Base-by-base conservation (phyloP, 2,329 filamentous ascomycete species). In the Ascochyta rabiei region DNA sequence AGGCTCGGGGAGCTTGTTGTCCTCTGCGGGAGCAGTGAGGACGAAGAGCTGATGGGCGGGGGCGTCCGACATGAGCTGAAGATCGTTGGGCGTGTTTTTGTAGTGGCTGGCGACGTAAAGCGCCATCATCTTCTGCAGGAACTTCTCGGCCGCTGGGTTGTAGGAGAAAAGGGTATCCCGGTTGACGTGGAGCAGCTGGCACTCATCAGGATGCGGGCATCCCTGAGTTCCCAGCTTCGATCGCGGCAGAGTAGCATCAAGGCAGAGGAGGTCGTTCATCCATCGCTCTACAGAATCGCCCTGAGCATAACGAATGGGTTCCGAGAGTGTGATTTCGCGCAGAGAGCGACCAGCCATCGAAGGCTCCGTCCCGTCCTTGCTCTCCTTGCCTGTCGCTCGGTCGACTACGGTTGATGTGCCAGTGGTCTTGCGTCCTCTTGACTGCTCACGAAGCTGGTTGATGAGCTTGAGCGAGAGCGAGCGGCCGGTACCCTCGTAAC, bases 21-120 rank as follows among this genome's bases (percentile, higher is more conserved):
- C 87, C 62, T 93, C 90, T 3, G 89, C 83, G 0, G 95, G 93
- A 2, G 93, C 89, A 2, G 96, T 91, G 21, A 99, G 85, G 9
- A 98, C 95, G 68, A 95, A 99, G 6, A 99, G 84, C 73, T 98
- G 93, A 76, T 99, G 95, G 0, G 95, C 93, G 1, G 95, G 95
- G 1, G 95, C 95, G 76, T 99, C 95, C 58, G 91, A 96, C 91
- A 99, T 96, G 53, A 99, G 84, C 74, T 98, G 95, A n/a, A 99
- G 83, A 69, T 99, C 95, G 68, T 99, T 96, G 0, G 95, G 95
- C 0, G 93, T 91, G 77, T 99, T 99, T 77, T 98, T 98, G 82
- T 99, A 97, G 76, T 96, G 92, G 65, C 91, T 96, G 24, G 95
- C 92, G 24, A 99, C 96, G 67, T 98, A 99, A 2, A 99, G 84